These are phyloP conservation scores for Melampsora abietis-canadensis DNA, from an alignment of 1,284 basidiomycete species.

Conservation along the genomic window DNA sequence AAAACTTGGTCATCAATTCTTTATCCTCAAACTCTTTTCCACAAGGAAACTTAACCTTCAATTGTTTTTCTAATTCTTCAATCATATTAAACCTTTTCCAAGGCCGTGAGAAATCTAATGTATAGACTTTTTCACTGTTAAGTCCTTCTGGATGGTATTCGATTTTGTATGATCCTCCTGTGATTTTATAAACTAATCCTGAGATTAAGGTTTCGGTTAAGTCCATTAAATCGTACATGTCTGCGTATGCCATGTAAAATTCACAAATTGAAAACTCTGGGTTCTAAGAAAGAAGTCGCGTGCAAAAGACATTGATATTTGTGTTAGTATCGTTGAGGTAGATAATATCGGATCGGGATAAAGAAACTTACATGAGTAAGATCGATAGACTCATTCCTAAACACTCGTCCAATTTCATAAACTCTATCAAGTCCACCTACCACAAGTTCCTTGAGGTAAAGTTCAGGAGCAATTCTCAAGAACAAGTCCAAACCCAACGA, in stretches of 20 bases:
- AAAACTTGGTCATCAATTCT: slow-evolving; percentile 76
- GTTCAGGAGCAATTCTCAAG: slow-evolving; percentile 94
- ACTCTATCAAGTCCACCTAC: slow-evolving; percentile 96
- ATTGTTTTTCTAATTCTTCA: slow-evolving; percentile 88
- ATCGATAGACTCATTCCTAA: slow-evolving; percentile 98
- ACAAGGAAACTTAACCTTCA: slow-evolving; percentile 85
- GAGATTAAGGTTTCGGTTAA: slow-evolving; percentile 88
- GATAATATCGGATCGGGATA: not conserved
- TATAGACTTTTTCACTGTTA: slow-evolving; percentile 62
- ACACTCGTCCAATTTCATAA: slow-evolving; percentile 96
- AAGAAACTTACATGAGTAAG: slow-evolving; percentile 96
- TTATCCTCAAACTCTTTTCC: slow-evolving; percentile 85
- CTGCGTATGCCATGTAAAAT: slow-evolving; percentile 99
- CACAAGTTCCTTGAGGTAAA: slow-evolving; percentile 96
- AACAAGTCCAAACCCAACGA: slow-evolving; percentile 96
- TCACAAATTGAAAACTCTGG: slow-evolving; percentile 78
- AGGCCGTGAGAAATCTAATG: slow-evolving; percentile 86
- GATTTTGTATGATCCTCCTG: slow-evolving; percentile 71
- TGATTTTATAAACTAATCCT: slow-evolving; percentile 85
- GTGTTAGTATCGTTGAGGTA: not conserved
- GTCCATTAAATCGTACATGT: slow-evolving; percentile 99
- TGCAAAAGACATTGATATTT: not conserved
- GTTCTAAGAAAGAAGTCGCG: slow-evolving; percentile 45
- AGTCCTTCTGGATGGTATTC: slow-evolving; percentile 70
- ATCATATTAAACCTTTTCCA: slow-evolving; percentile 99